Evolutionary conservation across 2,329 filamentous ascomycete species (phyloP), one percentile per base, ranked within the genome.

Genomic region (Fusarium sp.): DNA sequence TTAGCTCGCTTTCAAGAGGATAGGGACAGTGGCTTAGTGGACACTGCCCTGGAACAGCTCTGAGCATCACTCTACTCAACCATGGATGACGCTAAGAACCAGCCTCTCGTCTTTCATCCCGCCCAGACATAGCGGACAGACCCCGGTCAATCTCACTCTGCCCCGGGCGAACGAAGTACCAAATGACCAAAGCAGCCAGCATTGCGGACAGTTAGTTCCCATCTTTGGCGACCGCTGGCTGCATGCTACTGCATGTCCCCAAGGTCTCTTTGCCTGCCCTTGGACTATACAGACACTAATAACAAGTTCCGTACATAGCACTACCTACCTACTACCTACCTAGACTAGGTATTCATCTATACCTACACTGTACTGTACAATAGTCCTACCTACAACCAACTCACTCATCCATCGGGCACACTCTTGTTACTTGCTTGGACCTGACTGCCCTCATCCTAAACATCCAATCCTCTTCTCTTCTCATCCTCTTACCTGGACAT

Each of bases 191-290:
- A 68, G 49, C 53, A 66, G 62, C 55, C 61, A 69, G 64, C 64
- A 74, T 62, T 60, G 49, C 72, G 59, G 62, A 69, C 62, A 62
- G 62, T 65, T 71, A 62, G 72, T 74, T 67, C 70, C 33, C 70
- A 71, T 66, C 49, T 61, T 62, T 64, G 54, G 47, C 58, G 65
- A 59, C 65, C 57, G 57, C 68, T 69, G 57, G 63, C 49, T 70
- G 47, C 27, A 20, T 58, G 53, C 42, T 38, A 18, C 52, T 45
- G 38, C 29, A 31, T 35, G 11, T 59, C 18, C 29, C 41, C 33
- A 20, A 39, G 35, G 25, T 22, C 35, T 22, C 25, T 53, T 39
- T 53, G 35, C 35, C 35, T 39, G 35, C 18, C 47, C 52, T 55
- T 18, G 25, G 13, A 55, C n/a, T 20, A 52, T 44, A 18, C n/a